Percentiles rank a stretch among this genome's conserved stretches.
These are phyloP conservation scores for Malus sieversii DNA, from an alignment of 306 rosid species.

Conservation along the genomic window DNA sequence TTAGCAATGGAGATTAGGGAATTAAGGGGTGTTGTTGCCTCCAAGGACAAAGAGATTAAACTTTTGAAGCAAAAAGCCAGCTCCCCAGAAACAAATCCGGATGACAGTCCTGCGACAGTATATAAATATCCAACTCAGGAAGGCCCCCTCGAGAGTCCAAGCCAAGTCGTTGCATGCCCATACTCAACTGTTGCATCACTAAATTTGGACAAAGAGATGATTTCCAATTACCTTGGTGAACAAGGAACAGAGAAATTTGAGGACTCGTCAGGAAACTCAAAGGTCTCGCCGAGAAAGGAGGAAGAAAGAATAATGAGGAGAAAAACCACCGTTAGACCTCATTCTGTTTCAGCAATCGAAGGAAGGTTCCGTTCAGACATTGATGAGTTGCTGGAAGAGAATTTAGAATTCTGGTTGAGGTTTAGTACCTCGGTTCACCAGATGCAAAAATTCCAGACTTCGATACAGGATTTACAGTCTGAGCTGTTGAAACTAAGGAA, in stretches of 20 bases:
- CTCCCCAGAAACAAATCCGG: conserved; percentile 21
- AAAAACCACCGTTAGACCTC: conserved; percentile 5
- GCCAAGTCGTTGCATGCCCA: conserved; percentile 20
- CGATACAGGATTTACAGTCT: conserved; percentile 53
- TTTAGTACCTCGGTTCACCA: conserved; percentile 82
- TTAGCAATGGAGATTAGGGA: conserved; percentile 64
- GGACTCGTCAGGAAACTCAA: conserved; percentile 14
- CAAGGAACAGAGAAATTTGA: conserved; percentile 7
- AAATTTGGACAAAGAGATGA: conserved; percentile 12
- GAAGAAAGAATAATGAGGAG: conserved; percentile 12
- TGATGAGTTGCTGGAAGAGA: conserved; percentile 59
- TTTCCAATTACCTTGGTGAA: conserved; percentile 16
- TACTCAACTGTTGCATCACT: conserved; percentile 22
- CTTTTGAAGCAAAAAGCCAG: conserved; percentile 38
- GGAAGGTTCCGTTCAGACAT: conserved; percentile 57
- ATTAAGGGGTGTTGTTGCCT: conserved; percentile 40
- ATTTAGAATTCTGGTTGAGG: conserved; percentile 87
- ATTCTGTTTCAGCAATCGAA: conserved; percentile 37
- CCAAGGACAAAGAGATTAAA: conserved; percentile 55
- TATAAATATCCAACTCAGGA: conserved; percentile 45
- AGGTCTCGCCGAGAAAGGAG: background rate
- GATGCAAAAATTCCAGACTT: conserved; percentile 63
- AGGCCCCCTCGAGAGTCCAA: conserved; percentile 15
- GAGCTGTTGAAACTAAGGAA: conserved; percentile 39
- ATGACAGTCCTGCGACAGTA: conserved; percentile 36